These are phyloP conservation scores for Toxoplasma gondii DNA, from an alignment of 169 alveolate species.

Conservation along the genomic window DNA sequence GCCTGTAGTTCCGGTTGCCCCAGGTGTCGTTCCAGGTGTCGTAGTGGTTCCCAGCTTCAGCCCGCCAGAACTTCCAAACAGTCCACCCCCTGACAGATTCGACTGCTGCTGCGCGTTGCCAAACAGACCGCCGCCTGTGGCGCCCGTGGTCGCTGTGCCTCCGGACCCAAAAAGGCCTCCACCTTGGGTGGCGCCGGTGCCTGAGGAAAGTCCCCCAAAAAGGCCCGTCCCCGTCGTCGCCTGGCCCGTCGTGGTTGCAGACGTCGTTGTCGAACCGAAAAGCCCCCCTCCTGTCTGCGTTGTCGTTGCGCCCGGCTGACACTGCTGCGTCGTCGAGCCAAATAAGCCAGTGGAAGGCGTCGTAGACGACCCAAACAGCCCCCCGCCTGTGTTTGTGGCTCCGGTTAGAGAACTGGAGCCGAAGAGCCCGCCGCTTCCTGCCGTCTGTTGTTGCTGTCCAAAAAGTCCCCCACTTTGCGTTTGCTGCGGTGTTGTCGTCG, in stretches of 20 bases:
- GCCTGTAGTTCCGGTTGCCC: conserved; percentile 15
- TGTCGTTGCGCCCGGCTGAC: background rate
- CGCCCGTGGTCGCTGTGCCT: background rate
- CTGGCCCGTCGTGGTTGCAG: background rate
- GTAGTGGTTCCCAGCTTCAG: background rate
- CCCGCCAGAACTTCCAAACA: conserved; percentile 14
- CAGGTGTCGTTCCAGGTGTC: background rate
- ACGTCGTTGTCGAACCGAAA: background rate
- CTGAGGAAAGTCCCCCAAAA: background rate
- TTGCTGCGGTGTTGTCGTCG: conserved; percentile 44
- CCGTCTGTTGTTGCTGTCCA: conserved; percentile 34
- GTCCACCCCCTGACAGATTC: conserved; percentile 13
- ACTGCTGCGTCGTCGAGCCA: conserved; percentile 30
- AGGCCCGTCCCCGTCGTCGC: conserved; percentile 14
- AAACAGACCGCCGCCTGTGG: conserved; percentile 54
- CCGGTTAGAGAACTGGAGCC: conserved; percentile 27
- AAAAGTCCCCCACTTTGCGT: conserved; percentile 22
- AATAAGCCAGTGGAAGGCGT: conserved; percentile 12
- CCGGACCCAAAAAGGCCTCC: conserved; percentile 4
- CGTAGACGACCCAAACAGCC: conserved; percentile 12
- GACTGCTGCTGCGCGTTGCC: conserved; percentile 62
- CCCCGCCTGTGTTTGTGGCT: background rate
- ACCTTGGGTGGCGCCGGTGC: background rate
- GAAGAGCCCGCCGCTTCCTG: conserved; percentile 50
- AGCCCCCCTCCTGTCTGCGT: conserved; percentile 26